A percentile compares a stretch with the other conserved stretches of the same genome.
Evolutionary conservation across 495 filamentous ascomycete species (phyloP).

Genomic region (Hypoxylon subgilvum): DNA sequence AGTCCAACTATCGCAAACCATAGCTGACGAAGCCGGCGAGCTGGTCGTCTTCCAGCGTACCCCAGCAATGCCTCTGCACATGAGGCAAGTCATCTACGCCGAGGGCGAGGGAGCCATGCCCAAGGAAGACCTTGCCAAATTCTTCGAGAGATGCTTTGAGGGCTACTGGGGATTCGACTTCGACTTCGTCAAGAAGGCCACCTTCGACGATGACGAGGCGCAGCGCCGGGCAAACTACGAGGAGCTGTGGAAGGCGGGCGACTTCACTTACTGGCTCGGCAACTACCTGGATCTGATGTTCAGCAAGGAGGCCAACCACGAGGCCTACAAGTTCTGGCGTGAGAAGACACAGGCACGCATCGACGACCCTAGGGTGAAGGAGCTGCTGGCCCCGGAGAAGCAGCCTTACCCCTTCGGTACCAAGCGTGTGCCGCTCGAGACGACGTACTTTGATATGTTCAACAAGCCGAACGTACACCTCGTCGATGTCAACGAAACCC

Average conservation of each 20-base stretch:
- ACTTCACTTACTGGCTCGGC: conserved; percentile 56
- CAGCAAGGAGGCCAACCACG: conserved; percentile 52
- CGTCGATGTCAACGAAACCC: conserved; percentile 56
- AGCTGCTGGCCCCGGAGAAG: conserved; percentile 61
- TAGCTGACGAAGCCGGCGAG: conserved; percentile 43
- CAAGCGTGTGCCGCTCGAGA: conserved; percentile 62
- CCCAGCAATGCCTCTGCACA: conserved; percentile 57
- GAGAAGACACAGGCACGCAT: conserved; percentile 59
- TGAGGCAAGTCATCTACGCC: conserved; percentile 53
- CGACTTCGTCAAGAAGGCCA: conserved; percentile 44
- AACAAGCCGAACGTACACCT: conserved; percentile 61
- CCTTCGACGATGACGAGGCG: conserved; percentile 54
- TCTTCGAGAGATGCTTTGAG: conserved; percentile 50
- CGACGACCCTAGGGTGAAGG: conserved; percentile 53
- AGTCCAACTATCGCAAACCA: conserved; percentile 61
- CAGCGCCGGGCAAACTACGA: conserved; percentile 55
- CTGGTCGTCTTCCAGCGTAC: conserved; percentile 61
- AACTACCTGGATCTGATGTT: conserved; percentile 59
- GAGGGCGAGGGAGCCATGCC: conserved; percentile 52
- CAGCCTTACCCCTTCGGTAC: conserved; percentile 60
- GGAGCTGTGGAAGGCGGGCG: conserved; percentile 55
- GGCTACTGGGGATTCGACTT: conserved; percentile 54
- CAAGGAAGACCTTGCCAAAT: conserved; percentile 52
- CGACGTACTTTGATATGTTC: conserved; percentile 64
- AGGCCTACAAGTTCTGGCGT: conserved; percentile 64